Conservation (phyloP, 2,329 filamentous ascomycete species). For the Lecanicillium sp. region DNA sequence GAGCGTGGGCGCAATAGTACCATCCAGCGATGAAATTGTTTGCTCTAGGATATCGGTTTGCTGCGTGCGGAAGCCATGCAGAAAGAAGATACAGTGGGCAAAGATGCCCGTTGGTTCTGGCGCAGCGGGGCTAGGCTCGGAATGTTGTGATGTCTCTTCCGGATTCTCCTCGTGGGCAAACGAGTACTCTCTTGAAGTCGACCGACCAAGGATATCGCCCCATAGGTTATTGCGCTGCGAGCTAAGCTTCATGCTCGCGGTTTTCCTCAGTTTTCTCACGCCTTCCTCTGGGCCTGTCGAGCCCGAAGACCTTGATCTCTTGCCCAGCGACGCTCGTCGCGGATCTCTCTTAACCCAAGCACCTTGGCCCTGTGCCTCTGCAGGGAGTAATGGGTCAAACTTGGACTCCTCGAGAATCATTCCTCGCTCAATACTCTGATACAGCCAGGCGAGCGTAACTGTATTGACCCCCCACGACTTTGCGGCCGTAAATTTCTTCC, state of each 20-base stretch:
- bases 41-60: slow-evolving; percentile 41
- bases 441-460: slow-evolving; percentile 78
- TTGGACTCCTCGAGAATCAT: slow-evolving; percentile 86
- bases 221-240: slow-evolving; percentile 80
- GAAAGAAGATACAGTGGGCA: slow-evolving; percentile 47
- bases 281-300: slow-evolving; percentile 43
- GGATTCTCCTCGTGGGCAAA: slow-evolving; percentile 18
- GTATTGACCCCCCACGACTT: slow-evolving; percentile 71
- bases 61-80: slow-evolving; percentile 49
- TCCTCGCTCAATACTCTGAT: slow-evolving; percentile 72
- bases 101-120: slow-evolving; percentile 38
- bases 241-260: slow-evolving; percentile 75
- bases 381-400: slow-evolving; percentile 68
- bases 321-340: slow-evolving; percentile 42
- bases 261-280: slow-evolving; percentile 76
- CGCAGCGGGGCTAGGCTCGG: not conserved
- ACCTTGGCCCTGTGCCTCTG: slow-evolving; percentile 64
- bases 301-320: slow-evolving; percentile 48
- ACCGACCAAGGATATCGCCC: slow-evolving; percentile 69
- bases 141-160: slow-evolving; percentile 3
- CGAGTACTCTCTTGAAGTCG: slow-evolving; percentile 26
- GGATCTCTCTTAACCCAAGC: slow-evolving; percentile 57
- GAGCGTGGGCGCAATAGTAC: slow-evolving; percentile 33
- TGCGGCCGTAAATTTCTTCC: slow-evolving; percentile 88
- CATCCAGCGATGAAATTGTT: slow-evolving; percentile 41